Evolutionary conservation across 495 filamentous ascomycete genomes (phyloP).

Genomic region (Penicillium egyptiacum): DNA sequence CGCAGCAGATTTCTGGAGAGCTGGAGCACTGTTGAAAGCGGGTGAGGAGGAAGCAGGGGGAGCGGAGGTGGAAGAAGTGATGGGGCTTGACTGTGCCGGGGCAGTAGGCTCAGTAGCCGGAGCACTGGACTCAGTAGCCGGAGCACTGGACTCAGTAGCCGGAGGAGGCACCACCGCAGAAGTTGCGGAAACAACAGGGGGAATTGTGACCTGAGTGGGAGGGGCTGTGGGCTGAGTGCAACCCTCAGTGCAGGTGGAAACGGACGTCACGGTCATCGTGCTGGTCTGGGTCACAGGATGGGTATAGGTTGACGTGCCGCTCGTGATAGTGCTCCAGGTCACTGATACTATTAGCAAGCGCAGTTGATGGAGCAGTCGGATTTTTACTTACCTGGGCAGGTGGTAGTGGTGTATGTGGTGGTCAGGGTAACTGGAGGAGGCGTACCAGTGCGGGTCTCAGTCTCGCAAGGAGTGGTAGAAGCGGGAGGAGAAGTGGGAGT

Average conservation of each 20-base stretch:
- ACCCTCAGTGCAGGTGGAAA: conserved; percentile 23
- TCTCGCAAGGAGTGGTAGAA: conserved; percentile 15
- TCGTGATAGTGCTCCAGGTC: conserved; percentile 27
- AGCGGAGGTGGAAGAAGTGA: conserved; percentile 12
- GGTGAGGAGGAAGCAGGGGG: conserved; percentile 19
- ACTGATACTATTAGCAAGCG: conserved; percentile 21
- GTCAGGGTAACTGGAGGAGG: conserved; percentile 21
- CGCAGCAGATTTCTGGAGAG: conserved; percentile 23
- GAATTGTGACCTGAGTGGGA: not conserved
- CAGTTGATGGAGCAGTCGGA: not conserved
- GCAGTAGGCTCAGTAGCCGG: conserved; percentile 12
- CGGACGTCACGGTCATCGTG: conserved; percentile 27
- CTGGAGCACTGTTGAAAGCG: conserved; percentile 24
- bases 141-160: not conserved
- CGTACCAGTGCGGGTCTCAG: not conserved
- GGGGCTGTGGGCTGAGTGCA: conserved; percentile 17
- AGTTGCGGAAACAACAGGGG: conserved; percentile 3
- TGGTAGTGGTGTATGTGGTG: conserved; percentile 24
- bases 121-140: conserved; percentile 7
- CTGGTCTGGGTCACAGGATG: conserved; percentile 29
- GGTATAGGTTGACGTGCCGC: conserved; percentile 27
- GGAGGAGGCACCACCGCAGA: not conserved
- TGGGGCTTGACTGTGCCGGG: conserved; percentile 8
- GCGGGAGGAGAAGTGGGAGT: not conserved
- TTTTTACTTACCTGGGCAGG: conserved; percentile 26